Conservation (phyloP, 345 rosid genomes). For the Populus ilicifolia region DNA sequence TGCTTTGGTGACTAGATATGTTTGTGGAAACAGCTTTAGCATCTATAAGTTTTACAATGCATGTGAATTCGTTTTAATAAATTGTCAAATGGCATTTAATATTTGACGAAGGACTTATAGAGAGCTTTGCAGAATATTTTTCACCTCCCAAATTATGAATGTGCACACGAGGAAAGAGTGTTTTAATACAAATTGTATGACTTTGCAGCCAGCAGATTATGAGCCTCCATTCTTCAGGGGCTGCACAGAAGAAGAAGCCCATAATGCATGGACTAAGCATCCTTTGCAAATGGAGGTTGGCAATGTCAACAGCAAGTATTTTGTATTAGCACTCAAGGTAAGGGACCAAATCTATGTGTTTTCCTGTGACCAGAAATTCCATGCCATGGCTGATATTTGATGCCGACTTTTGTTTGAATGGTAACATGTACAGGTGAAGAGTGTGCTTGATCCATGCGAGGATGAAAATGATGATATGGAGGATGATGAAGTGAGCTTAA, state of each 20-base stretch:
- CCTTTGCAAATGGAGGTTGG: constrained; percentile 97
- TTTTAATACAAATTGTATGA: constrained; percentile 1
- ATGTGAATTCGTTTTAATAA: not conserved
- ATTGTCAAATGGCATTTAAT: not conserved
- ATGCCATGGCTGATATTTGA: not conserved
- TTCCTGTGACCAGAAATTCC: constrained; percentile 6
- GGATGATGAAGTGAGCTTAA: constrained; percentile 62
- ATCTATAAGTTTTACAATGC: not conserved
- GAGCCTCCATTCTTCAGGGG: constrained; percentile 96
- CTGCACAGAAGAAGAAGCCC: constrained; percentile 79
- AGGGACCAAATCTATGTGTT: constrained; percentile 6
- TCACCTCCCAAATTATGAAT: not conserved
- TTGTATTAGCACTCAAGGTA: constrained; percentile 81
- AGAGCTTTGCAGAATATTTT: not conserved
- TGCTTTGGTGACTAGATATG: not conserved
- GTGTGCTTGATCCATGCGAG: constrained; percentile 97
- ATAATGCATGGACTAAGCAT: constrained; percentile 71
- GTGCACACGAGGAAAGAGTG: not conserved
- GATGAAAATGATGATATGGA: constrained; percentile 75
- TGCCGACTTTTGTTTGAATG: not conserved
- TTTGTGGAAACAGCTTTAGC: not conserved
- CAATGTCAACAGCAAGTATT: constrained; percentile 93
- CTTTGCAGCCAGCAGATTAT: constrained; percentile 74
- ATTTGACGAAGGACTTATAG: not conserved
- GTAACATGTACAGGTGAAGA: constrained; percentile 65